These are phyloP conservation scores for Amanita exitialis DNA, from an alignment of 768 basidiomycete species.

Conservation along the genomic window DNA sequence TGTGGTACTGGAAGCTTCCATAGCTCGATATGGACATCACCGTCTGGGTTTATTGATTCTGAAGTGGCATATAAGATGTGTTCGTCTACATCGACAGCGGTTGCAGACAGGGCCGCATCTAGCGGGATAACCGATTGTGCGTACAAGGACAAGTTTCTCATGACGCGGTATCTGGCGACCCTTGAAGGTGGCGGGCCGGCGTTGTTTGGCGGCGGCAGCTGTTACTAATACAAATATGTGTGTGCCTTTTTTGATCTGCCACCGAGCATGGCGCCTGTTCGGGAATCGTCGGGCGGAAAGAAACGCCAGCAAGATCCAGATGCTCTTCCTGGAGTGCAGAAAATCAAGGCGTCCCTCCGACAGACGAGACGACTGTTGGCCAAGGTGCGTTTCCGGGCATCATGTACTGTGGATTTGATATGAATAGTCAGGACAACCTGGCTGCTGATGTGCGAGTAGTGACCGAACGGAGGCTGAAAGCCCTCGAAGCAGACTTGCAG, in stretches of 20 bases:
- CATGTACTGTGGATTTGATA: not conserved
- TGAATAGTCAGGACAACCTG: constrained; percentile 49
- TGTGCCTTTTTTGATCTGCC: not conserved
- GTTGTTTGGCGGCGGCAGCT: not conserved
- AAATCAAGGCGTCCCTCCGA: constrained; percentile 75
- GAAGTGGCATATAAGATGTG: constrained; percentile 48
- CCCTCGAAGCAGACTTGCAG: constrained; percentile 64
- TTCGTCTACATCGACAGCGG: constrained; percentile 57
- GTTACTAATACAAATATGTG: not conserved
- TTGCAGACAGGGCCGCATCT: constrained; percentile 30
- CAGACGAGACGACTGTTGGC: constrained; percentile 78
- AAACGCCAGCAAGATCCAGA: constrained; percentile 19
- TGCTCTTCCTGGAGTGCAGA: constrained; percentile 62
- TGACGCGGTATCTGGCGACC: too few species aligned
- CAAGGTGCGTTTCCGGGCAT: constrained; percentile 37
- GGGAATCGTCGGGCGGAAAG: constrained; percentile 13
- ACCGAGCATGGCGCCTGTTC: constrained; percentile 12
- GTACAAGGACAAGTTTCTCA: constrained; percentile 46
- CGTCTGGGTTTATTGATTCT: constrained; percentile 34
- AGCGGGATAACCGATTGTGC: constrained; percentile 18
- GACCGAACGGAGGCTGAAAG: constrained; percentile 69
- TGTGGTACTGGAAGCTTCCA: constrained; percentile 32
- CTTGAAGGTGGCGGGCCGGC: not conserved
- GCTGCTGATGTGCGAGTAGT: constrained; percentile 79
- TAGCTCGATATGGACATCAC: constrained; percentile 46